phyloP scores from a whole-genome alignment of 2,329 filamentous ascomycete genomes.

The Talaromyces sp. region DNA sequence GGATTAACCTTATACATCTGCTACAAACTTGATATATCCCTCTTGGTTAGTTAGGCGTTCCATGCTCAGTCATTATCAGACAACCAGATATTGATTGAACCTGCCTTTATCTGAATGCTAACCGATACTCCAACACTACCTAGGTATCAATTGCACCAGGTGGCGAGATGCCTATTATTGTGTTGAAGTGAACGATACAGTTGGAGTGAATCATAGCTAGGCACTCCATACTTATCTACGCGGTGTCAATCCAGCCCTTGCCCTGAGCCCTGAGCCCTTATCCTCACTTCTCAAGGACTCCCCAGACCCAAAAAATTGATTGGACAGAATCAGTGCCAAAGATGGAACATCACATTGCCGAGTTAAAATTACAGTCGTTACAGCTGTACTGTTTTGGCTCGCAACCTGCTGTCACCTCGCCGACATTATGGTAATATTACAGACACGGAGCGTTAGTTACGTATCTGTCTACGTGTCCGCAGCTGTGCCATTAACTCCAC shows the following conservation, averaged over 20 bases:
- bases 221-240: no score
- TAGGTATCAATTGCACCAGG: no score
- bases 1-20: no score
- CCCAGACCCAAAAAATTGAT: not conserved
- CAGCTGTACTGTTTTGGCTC: not conserved
- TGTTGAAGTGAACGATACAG: not conserved
- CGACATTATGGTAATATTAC: not conserved
- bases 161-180: not conserved
- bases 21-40: no score
- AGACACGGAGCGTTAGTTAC: not conserved
- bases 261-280: constrained; percentile 6
- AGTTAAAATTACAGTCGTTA: not conserved
- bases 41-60: not conserved
- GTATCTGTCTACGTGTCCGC: not conserved
- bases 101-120: not conserved
- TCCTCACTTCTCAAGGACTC: not conserved
- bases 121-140: no score
- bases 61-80: not conserved
- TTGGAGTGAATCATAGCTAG: not conserved
- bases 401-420: not conserved
- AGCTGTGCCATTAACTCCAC: not conserved
- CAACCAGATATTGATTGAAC: not conserved
- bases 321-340: not conserved
- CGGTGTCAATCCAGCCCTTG: not conserved
- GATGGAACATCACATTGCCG: not conserved